These are phyloP conservation scores for Sonneratia caseolaris DNA, from an alignment of 345 rosid genomes.

Conservation along the genomic window DNA sequence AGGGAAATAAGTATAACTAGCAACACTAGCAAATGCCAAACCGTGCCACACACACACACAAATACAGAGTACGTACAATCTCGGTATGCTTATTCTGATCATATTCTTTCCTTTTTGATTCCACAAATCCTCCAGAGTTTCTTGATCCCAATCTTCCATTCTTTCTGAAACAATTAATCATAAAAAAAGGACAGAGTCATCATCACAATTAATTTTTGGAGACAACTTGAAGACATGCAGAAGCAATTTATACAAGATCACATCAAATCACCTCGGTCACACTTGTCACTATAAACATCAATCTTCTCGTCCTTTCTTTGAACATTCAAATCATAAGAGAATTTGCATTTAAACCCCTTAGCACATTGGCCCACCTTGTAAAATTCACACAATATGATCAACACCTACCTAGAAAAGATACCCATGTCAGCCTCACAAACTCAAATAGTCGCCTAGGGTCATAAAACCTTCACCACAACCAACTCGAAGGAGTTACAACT, in stretches of 20 bases:
- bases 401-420: conserved; percentile 43
- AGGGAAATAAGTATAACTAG: not conserved
- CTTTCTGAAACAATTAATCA: conserved; percentile 25
- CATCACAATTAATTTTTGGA: not conserved
- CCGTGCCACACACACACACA: not conserved
- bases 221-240: not conserved
- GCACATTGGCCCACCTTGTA: conserved; percentile 84
- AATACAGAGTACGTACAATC: conserved; percentile 39
- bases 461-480: not conserved
- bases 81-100: conserved; percentile 91
- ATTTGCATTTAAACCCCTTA: conserved; percentile 90
- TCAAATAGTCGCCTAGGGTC: not conserved
- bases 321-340: conserved; percentile 87
- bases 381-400: conserved; percentile 75
- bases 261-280: conserved; percentile 49
- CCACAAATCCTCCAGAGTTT: conserved; percentile 80
- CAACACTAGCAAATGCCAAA: too few relatives aligned
- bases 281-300: conserved; percentile 77
- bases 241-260: too few relatives aligned
- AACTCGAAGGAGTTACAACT: not conserved
- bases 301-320: conserved; percentile 98
- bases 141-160: conserved; percentile 99
- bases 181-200: not conserved
- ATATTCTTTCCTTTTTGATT: conserved; percentile 70
- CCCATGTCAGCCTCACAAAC: not conserved